Evolutionary conservation across 371 early-diverging fungal genomes (phyloP).

Genomic region (Globomyces sp.): DNA sequence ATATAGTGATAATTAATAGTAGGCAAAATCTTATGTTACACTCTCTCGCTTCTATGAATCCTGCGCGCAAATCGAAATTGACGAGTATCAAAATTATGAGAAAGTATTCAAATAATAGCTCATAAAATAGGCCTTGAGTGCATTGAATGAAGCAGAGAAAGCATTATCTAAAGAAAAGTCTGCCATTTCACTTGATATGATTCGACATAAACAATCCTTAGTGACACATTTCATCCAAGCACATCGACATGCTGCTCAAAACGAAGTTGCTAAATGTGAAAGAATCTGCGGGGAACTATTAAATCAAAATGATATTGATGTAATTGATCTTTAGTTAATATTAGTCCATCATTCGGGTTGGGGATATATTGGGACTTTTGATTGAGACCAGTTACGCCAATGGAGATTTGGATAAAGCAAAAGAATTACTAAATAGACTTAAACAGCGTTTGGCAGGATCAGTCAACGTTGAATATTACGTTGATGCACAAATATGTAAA

Average conservation of each 20-base stretch:
- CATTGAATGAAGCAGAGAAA: slow-evolving; percentile 42
- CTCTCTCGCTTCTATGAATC: slow-evolving; percentile 50
- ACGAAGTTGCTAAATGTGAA: slow-evolving; percentile 29
- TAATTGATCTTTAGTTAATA: slow-evolving; percentile 9
- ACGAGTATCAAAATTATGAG: slow-evolving; percentile 59
- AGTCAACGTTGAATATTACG: slow-evolving; percentile 40
- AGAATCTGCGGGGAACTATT: slow-evolving; percentile 41
- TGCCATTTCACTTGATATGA: background rate
- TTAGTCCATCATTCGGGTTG: slow-evolving; percentile 35
- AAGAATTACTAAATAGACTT: slow-evolving; percentile 29
- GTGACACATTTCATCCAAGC: slow-evolving; percentile 43
- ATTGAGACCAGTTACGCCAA: slow-evolving; percentile 38
- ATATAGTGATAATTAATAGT: background rate
- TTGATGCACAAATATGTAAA: slow-evolving; percentile 22
- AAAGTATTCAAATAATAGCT: slow-evolving; percentile 31
- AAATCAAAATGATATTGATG: slow-evolving; percentile 44
- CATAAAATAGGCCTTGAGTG: slow-evolving; percentile 38
- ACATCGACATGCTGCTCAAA: slow-evolving; percentile 19
- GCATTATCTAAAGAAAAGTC: slow-evolving; percentile 34
- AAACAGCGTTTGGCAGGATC: slow-evolving; percentile 21
- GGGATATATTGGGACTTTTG: slow-evolving; percentile 55
- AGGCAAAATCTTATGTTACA: slow-evolving; percentile 47
- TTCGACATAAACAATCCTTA: slow-evolving; percentile 19
- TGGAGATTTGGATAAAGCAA: slow-evolving; percentile 37
- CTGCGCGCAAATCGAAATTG: slow-evolving; percentile 54